Evolutionary conservation across 1,284 basidiomycete species (phyloP).

Genomic region (Marasmius fiardii): DNA sequence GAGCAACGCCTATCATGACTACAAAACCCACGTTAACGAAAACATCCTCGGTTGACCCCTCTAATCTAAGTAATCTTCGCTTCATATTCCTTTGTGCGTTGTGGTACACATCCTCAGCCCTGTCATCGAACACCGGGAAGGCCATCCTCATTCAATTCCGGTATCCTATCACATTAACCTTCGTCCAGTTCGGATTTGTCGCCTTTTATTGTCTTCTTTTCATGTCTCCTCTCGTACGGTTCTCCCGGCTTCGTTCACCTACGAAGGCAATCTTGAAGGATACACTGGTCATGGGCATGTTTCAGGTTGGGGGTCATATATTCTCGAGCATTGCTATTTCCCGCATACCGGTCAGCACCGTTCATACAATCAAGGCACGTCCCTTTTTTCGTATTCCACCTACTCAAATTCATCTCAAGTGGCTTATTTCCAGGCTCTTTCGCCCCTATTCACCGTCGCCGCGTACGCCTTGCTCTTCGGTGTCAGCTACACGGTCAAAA

Average conservation of each 20-base stretch:
- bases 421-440: constrained; percentile 71
- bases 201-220: constrained; percentile 81
- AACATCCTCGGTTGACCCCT: constrained; percentile 15
- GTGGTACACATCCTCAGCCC: constrained; percentile 83
- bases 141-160: constrained; percentile 84
- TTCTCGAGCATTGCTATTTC: constrained; percentile 97
- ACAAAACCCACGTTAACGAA: constrained; percentile 25
- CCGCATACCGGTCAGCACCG: constrained; percentile 94
- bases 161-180: constrained; percentile 91
- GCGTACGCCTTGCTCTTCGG: constrained; percentile 92
- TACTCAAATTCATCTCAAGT: constrained; percentile 4
- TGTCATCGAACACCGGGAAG: constrained; percentile 90
- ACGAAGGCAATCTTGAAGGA: constrained; percentile 70
- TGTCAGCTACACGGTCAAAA: constrained; percentile 88
- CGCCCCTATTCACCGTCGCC: constrained; percentile 94
- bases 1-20: not conserved
- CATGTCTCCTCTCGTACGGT: constrained; percentile 70
- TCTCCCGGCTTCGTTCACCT: constrained; percentile 67
- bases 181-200: constrained; percentile 96
- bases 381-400: not conserved
- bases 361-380: constrained; percentile 96
- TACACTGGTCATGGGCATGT: constrained; percentile 91
- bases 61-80: constrained; percentile 33
- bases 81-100: constrained; percentile 71
- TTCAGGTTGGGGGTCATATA: constrained; percentile 96